Conservation (phyloP, 805 yeast genomes). For the Yarrowia bubula region DNA sequence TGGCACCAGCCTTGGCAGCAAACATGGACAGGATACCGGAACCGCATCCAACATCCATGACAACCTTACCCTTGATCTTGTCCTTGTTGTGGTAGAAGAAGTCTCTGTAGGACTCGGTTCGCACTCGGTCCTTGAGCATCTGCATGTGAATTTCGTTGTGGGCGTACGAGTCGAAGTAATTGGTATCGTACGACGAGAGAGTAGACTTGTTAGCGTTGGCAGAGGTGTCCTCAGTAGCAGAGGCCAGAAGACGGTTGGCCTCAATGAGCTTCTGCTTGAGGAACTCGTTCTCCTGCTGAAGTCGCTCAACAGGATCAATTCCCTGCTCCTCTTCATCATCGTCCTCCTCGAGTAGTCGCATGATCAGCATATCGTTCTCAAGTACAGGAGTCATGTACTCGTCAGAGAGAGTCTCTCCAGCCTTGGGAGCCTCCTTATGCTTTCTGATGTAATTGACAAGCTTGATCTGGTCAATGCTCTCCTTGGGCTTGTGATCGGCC, state of each 20-base stretch:
- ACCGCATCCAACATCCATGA: conserved; percentile 97
- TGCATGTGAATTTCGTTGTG: conserved; percentile 98
- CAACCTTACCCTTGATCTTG: conserved; percentile 87
- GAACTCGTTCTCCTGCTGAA: conserved; percentile 12
- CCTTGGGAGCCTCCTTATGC: conserved; percentile 28
- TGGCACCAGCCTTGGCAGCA: conserved; percentile 97
- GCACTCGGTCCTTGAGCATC: conserved; percentile 92
- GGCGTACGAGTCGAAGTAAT: conserved; percentile 91
- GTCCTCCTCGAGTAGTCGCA: conserved; percentile 34
- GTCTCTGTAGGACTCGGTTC: conserved; percentile 87
- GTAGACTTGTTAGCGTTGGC: conserved; percentile 9
- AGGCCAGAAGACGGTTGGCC: conserved; percentile 6
- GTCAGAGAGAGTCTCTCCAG: conserved; percentile 28
- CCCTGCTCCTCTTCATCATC: conserved; percentile 35
- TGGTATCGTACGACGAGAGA: conserved; percentile 58
- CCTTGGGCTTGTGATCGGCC: conserved; percentile 29
- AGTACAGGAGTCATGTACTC: conserved; percentile 34
- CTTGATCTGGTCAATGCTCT: conserved; percentile 35
- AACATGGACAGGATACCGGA: conserved; percentile 97
- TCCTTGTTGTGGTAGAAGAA: conserved; percentile 89
- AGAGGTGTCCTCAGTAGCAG: conserved; percentile 3
- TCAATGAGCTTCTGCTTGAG: conserved; percentile 18
- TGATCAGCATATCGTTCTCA: conserved; percentile 34
- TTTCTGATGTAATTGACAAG: conserved; percentile 35
- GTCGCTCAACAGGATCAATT: neutral